These are phyloP conservation scores for Emergomyces orientalis DNA, from an alignment of 2,329 filamentous ascomycete genomes.

Conservation along the genomic window DNA sequence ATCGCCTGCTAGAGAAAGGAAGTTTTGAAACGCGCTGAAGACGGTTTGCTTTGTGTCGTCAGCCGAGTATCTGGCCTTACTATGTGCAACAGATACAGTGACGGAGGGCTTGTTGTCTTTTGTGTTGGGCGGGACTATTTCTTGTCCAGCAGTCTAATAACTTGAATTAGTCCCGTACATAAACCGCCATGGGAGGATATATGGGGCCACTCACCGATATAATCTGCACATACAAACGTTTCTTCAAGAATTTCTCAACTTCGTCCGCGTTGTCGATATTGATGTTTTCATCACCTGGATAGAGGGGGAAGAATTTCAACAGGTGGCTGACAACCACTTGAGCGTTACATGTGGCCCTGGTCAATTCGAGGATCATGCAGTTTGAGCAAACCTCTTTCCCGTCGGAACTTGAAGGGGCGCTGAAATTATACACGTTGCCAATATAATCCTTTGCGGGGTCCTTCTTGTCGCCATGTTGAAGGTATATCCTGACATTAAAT, in stretches of 20 bases:
- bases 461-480: slow-evolving; percentile 3
- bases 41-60: background rate
- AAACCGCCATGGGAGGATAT: background rate
- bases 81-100: background rate
- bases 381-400: slow-evolving; percentile 6
- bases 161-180: background rate
- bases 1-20: slow-evolving; percentile 6
- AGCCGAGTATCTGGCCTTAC: background rate
- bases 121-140: slow-evolving; percentile 3
- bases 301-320: slow-evolving; percentile 6
- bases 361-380: slow-evolving; percentile 4
- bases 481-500: slow-evolving; percentile 1
- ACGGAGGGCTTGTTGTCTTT: background rate
- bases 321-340: slow-evolving; percentile 4
- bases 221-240: slow-evolving; percentile 4
- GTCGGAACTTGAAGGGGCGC: slow-evolving; percentile 1
- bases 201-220: background rate
- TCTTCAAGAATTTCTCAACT: slow-evolving; percentile 3
- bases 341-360: background rate
- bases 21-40: background rate
- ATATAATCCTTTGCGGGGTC: slow-evolving; percentile 3
- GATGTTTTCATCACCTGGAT: slow-evolving; percentile 5
- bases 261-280: background rate
- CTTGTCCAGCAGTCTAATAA: background rate
- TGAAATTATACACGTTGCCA: slow-evolving; percentile 3